phyloP scores from a whole-genome alignment of 2,329 filamentous ascomycete genomes.

The Aureobasidium sp. region DNA sequence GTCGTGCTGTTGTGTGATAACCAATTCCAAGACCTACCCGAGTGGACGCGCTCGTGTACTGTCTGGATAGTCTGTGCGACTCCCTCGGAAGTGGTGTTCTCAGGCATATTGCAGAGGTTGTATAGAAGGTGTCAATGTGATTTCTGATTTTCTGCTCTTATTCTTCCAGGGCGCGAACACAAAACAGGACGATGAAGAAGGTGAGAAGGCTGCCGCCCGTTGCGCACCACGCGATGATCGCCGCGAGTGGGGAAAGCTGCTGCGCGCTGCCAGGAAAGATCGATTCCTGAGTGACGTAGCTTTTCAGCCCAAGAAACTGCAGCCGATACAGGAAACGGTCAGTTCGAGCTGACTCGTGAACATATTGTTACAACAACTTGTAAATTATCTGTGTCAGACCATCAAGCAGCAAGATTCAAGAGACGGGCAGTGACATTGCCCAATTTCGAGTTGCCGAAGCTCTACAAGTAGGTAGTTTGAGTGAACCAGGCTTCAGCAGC shows the following conservation, averaged over 20 bases:
- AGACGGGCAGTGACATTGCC: background rate
- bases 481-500: background rate
- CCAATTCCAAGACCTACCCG: background rate
- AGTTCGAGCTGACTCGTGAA: background rate
- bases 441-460: background rate
- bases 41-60: slow-evolving; percentile 6
- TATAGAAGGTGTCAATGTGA: background rate
- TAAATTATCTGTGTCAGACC: background rate
- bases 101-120: background rate
- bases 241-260: slow-evolving; percentile 8
- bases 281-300: background rate
- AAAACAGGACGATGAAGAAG: background rate
- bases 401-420: background rate
- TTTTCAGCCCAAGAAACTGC: background rate
- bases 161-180: background rate
- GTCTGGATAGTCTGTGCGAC: slow-evolving; percentile 1
- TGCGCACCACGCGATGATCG: slow-evolving; percentile 1
- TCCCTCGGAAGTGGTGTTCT: slow-evolving; percentile 8
- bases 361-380: background rate
- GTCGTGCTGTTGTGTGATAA: background rate
- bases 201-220: slow-evolving; percentile 7
- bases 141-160: background rate
- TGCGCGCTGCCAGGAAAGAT: background rate
- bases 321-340: background rate
- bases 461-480: background rate